Base-by-base conservation (phyloP, 495 filamentous ascomycete genomes). In the Tuber magnatum region DNA sequence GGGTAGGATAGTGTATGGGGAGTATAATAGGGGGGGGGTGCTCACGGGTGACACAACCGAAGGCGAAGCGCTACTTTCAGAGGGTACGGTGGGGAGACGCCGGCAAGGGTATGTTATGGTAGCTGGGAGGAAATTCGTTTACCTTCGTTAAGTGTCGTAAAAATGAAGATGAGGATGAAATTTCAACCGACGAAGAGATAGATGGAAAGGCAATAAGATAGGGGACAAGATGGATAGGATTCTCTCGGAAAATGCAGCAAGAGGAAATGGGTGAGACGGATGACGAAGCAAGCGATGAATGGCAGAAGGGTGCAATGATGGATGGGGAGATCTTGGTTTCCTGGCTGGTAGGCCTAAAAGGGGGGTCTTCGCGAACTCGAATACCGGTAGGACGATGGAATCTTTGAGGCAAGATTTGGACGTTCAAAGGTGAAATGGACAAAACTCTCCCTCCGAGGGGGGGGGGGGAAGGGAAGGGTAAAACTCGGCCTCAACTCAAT, bases 401-500 rank as follows among this genome's bases (percentile, higher is more conserved):
- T 72, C 41, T 44, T 76, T 39, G 65, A 75, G 61, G 72, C 14
- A 39, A 42, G 61, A 48, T 65, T 48, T 22, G 73, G 22, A 51
- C 72, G 51, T 51, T 56, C 72, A 61, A 39, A 71, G 46, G 41
- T 16, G 42, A 73, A 68, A 77, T 40, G 35, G 28, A 43, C 51
- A 69, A 46, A 20, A 68, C 35, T 39, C 44, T 48, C 70, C 38
- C 73, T 35, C 42, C 32, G 73, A 41, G n/a, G n/a, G n/a, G n/a
- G n/a, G 70, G 48, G 46, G 65, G 46, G 24, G 71, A 75, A 61
- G 72, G 72, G 72, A 69, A 78, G 69, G 78, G 41, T 71, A n/a
- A 38, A 28, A 44, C 65, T 70, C 75, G 77, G 51, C 40, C 73
- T 72, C 46, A 44, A 73, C 65, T 73, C 77, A 79, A 78, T 79